phyloP scores from a whole-genome alignment of 2,329 filamentous ascomycete species.

The Colletotrichum eremochloae region DNA sequence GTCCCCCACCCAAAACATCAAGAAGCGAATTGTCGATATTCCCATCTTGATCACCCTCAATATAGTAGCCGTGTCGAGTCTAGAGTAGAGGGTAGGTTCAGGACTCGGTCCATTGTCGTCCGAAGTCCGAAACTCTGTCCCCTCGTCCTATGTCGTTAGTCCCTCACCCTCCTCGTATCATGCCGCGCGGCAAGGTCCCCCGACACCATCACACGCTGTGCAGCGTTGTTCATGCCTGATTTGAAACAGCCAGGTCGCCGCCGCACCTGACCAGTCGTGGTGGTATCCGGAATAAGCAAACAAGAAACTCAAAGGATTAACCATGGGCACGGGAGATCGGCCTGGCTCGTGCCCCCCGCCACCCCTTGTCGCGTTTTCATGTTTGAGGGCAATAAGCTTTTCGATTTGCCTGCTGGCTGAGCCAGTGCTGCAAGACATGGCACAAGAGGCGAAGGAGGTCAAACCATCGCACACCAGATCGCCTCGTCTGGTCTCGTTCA shows the following conservation, averaged over 20 bases:
- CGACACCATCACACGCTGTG: background rate
- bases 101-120: conserved; percentile 40
- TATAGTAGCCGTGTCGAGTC: conserved; percentile 33
- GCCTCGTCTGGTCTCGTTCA: conserved; percentile 24
- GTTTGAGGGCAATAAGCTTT: conserved; percentile 36
- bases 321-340: conserved; percentile 24
- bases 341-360: conserved; percentile 28
- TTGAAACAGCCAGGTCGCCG: conserved; percentile 18
- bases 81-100: conserved; percentile 22
- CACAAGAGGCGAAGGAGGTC: conserved; percentile 21
- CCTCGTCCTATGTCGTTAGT: conserved; percentile 33
- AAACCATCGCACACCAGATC: conserved; percentile 32
- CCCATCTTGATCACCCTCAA: conserved; percentile 14
- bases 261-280: conserved; percentile 6
- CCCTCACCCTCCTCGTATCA: conserved; percentile 18
- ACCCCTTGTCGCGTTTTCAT: conserved; percentile 14
- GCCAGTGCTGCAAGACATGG: conserved; percentile 29
- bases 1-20: conserved; percentile 24
- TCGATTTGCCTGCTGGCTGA: conserved; percentile 1
- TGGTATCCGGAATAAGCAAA: conserved; percentile 29
- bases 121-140: conserved; percentile 40
- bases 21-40: conserved; percentile 4
- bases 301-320: conserved; percentile 6
- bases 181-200: conserved; percentile 6
- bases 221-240: conserved; percentile 36